Conservation (phyloP, 306 rosid species). For the Cucurbita moschata region DNA sequence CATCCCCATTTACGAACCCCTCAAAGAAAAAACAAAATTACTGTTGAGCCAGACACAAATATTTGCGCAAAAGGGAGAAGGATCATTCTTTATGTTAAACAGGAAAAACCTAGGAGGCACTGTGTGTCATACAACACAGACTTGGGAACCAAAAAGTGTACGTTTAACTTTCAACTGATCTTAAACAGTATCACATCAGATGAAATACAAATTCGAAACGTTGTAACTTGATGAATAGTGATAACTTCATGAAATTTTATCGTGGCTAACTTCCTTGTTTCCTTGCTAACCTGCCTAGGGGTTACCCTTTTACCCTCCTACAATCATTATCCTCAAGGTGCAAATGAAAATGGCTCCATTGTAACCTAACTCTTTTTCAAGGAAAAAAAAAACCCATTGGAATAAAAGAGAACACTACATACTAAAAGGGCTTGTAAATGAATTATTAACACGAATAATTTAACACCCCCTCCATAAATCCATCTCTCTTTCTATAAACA, state of each 20-base stretch:
- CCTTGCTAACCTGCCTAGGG: not conserved
- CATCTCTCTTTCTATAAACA: not conserved
- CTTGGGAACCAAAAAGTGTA: not conserved
- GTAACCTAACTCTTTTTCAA: not conserved
- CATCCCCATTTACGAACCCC: not conserved
- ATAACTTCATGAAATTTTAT: not conserved
- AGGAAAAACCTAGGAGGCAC: not conserved
- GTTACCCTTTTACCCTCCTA: not conserved
- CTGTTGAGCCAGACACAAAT: not conserved
- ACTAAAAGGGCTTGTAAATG: not conserved
- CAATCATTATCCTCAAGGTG: not conserved
- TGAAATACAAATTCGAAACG: not conserved
- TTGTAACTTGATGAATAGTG: not conserved
- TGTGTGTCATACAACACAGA: not conserved
- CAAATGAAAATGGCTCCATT: not conserved
- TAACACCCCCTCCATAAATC: not conserved
- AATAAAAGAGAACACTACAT: not conserved
- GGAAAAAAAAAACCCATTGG: not conserved
- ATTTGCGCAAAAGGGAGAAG: not conserved
- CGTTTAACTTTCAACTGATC: not conserved
- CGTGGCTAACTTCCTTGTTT: not conserved
- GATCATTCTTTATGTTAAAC: not conserved
- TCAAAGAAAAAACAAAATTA: not conserved
- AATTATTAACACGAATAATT: not conserved
- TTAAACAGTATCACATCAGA: not conserved